Evolutionary conservation across 2,329 filamentous ascomycete species (phyloP).

Genomic region (Penicillium vulpinum): DNA sequence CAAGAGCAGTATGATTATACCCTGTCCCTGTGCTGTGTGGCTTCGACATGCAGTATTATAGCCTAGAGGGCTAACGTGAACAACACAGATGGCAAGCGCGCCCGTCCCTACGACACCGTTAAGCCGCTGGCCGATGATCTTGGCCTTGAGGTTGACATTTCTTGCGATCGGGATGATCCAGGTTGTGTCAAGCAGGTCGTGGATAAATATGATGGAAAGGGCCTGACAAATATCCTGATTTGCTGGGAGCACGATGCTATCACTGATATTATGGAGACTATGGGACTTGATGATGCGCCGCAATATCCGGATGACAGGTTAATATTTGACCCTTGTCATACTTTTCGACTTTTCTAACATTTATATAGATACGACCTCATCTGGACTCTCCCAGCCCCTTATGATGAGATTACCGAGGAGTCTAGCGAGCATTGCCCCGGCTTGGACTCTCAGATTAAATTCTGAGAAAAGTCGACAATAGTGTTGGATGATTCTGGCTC

Average conservation of each 20-base stretch:
- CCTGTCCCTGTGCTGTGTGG: conserved; percentile 1
- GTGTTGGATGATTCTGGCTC: too few relatives aligned
- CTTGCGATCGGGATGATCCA: conserved; percentile 57
- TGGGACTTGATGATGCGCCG: conserved; percentile 54
- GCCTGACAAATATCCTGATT: conserved; percentile 57
- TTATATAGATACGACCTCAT: conserved; percentile 52
- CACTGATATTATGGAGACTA: conserved; percentile 52
- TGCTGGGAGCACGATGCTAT: conserved; percentile 62
- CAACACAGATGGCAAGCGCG: conserved; percentile 49
- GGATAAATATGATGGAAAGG: conserved; percentile 48
- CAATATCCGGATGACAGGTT: conserved; percentile 53
- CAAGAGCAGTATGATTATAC: conserved; percentile 40
- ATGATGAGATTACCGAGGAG: conserved; percentile 47
- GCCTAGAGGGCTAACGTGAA: conserved; percentile 15
- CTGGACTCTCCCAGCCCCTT: conserved; percentile 58
- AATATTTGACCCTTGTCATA: conserved; percentile 14
- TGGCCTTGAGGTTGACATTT: conserved; percentile 55
- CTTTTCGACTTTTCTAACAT: background rate
- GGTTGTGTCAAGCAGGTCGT: conserved; percentile 57
- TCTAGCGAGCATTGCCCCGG: conserved; percentile 58
- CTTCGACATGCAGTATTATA: background rate
- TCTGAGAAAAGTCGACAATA: background rate
- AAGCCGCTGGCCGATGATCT: conserved; percentile 57
- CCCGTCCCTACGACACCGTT: conserved; percentile 59
- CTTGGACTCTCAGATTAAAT: conserved; percentile 42